Percentiles rank a stretch among this genome's conserved stretches.
Evolutionary conservation across 768 basidiomycete genomes (phyloP).

Genomic region (Tylopilus cervinicoccineus): DNA sequence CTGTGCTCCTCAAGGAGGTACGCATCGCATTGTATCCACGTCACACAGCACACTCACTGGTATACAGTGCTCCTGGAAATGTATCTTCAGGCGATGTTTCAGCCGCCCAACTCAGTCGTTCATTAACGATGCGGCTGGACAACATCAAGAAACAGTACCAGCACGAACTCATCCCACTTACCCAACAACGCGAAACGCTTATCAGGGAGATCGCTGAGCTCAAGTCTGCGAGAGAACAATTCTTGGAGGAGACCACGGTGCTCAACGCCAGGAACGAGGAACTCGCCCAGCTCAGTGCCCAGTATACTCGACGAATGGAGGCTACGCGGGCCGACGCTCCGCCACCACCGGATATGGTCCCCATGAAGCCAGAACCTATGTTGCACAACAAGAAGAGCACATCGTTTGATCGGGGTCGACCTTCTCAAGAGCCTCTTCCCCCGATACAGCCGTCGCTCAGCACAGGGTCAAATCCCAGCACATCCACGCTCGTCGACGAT

Average conservation of each 20-base stretch:
- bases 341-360: slow-evolving; percentile 5
- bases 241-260: slow-evolving; percentile 87
- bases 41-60: slow-evolving; percentile 22
- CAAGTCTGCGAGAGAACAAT: slow-evolving; percentile 77
- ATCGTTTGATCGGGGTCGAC: slow-evolving; percentile 27
- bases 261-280: slow-evolving; percentile 92
- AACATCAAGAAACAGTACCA: slow-evolving; percentile 84
- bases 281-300: slow-evolving; percentile 80
- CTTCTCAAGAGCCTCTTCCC: slow-evolving; percentile 5
- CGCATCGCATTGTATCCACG: slow-evolving; percentile 14
- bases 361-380: slow-evolving; percentile 6
- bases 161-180: slow-evolving; percentile 81
- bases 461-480: slow-evolving; percentile 18
- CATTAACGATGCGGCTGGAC: slow-evolving; percentile 82
- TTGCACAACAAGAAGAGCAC: slow-evolving; percentile 24
- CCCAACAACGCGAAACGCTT: slow-evolving; percentile 74
- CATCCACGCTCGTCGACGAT: slow-evolving; percentile 24
- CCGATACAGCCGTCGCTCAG: slow-evolving; percentile 14
- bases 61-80: slow-evolving; percentile 25
- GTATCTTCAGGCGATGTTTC: slow-evolving; percentile 33
- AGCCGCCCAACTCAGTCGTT: slow-evolving; percentile 50
- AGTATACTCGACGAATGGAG: slow-evolving; percentile 80
- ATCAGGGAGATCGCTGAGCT: slow-evolving; percentile 83
- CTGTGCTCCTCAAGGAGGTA: slow-evolving; percentile 73
- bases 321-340: slow-evolving; percentile 16